These are phyloP conservation scores for Pyrenochaeta sp. DNA, from an alignment of 2,329 filamentous ascomycete species.

Conservation along the genomic window DNA sequence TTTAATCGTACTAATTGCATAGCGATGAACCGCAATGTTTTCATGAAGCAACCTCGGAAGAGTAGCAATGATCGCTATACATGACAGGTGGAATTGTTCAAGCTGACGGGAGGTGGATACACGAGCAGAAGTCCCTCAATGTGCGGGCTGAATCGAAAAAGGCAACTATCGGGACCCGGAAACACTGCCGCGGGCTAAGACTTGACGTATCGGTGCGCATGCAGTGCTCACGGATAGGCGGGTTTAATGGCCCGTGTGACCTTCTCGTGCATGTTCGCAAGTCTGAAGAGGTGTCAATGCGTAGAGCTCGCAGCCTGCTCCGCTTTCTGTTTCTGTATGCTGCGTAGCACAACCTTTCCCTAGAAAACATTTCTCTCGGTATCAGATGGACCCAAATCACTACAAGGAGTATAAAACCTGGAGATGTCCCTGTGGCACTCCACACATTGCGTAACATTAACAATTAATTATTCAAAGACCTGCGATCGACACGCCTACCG, in stretches of 20 bases:
- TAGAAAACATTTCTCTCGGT: not conserved
- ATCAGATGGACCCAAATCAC: not conserved
- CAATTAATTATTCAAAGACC: not conserved
- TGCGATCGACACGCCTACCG: too few species aligned
- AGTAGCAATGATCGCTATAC: too few species aligned
- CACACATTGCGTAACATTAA: not conserved
- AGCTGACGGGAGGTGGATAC: constrained; percentile 3
- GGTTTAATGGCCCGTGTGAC: constrained; percentile 15
- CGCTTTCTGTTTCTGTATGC: constrained; percentile 11
- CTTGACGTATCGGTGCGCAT: not conserved
- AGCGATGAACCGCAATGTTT: too few species aligned
- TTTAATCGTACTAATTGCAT: too few species aligned
- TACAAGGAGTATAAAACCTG: not conserved
- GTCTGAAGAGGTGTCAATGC: constrained; percentile 1
- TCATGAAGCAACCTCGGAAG: too few species aligned
- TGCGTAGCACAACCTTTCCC: constrained; percentile 7
- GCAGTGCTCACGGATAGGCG: constrained; percentile 9
- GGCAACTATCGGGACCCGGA: constrained; percentile 20
- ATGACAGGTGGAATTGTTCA: not conserved
- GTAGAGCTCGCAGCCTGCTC: constrained; percentile 7
- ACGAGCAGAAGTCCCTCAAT: constrained; percentile 1
- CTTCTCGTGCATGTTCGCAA: constrained; percentile 11
- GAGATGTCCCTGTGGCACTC: not conserved
- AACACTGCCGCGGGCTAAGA: constrained; percentile 9
- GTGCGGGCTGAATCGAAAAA: constrained; percentile 7